Conservation (phyloP, 164 flowering plant genomes). For the Magnolia changhungtana region DNA sequence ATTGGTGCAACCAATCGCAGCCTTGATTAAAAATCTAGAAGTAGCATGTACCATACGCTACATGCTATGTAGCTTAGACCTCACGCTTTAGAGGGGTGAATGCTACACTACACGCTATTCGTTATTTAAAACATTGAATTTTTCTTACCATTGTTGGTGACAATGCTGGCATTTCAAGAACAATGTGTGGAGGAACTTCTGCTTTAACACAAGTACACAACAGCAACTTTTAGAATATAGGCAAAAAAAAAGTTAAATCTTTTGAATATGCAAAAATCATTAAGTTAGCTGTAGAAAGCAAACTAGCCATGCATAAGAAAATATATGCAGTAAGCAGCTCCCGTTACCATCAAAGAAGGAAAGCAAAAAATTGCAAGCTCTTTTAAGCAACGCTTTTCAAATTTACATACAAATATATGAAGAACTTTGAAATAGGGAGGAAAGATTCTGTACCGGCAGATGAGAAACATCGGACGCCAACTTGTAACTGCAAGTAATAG, state of each 20-base stretch:
- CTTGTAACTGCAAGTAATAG: conserved; percentile 39
- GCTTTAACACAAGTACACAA: conserved; percentile 20
- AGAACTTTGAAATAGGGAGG: neutral
- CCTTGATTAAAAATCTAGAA: no score
- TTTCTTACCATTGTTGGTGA: conserved; percentile 89
- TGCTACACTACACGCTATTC: no score
- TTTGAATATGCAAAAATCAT: neutral
- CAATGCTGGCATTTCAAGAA: conserved; percentile 85
- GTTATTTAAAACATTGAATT: no score
- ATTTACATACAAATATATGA: neutral
- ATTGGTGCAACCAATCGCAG: no score
- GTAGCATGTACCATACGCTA: no score
- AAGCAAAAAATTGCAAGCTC: no score
- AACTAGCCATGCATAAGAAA: neutral
- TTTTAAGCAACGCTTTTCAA: no score
- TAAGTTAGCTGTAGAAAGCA: conserved; percentile 1
- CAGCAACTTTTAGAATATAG: neutral
- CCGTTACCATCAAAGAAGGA: no score
- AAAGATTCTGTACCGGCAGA: conserved; percentile 49
- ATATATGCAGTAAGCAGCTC: neutral
- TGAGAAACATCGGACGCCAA: conserved; percentile 49
- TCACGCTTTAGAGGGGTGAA: no score
- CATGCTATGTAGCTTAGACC: no score
- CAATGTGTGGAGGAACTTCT: conserved; percentile 54
- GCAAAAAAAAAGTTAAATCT: neutral